Conservation (phyloP, 805 yeast species). For the Candida morakotiae region DNA sequence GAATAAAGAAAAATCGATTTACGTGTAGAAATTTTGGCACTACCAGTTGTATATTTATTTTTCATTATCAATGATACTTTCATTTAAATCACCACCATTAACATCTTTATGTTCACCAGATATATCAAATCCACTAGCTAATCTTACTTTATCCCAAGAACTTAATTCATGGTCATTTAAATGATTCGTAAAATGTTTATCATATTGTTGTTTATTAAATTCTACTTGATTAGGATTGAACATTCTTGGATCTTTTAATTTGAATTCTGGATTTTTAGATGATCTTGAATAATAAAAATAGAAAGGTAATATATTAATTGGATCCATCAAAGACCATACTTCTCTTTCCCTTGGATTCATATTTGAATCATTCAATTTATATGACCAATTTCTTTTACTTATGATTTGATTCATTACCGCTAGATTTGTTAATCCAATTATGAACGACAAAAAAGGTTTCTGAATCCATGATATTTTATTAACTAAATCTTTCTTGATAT, state of each 20-base stretch:
- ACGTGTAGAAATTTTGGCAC: constrained; percentile 1
- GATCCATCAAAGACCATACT: constrained; percentile 36
- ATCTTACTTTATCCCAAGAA: constrained; percentile 35
- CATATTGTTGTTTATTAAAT: constrained; percentile 1
- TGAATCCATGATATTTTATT: constrained; percentile 14
- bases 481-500: constrained; percentile 6
- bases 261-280: constrained; percentile 45
- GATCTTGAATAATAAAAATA: constrained; percentile 49
- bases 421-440: constrained; percentile 25
- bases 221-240: constrained; percentile 9
- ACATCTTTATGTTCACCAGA: constrained; percentile 1
- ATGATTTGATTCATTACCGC: constrained; percentile 11
- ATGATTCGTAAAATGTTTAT: constrained; percentile 3
- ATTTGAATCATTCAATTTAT: not conserved
- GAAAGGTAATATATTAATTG: constrained; percentile 32
- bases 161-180: constrained; percentile 7
- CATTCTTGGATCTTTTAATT: constrained; percentile 53
- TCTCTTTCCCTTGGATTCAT: constrained; percentile 7
- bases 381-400: constrained; percentile 1
- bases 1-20: no score
- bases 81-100: not conserved
- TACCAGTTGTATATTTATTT: not conserved
- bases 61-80: not conserved
- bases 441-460: constrained; percentile 30
- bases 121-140: constrained; percentile 23